Base-by-base conservation (phyloP, 768 basidiomycete species). In the Dictyophora rubrovolvata region DNA sequence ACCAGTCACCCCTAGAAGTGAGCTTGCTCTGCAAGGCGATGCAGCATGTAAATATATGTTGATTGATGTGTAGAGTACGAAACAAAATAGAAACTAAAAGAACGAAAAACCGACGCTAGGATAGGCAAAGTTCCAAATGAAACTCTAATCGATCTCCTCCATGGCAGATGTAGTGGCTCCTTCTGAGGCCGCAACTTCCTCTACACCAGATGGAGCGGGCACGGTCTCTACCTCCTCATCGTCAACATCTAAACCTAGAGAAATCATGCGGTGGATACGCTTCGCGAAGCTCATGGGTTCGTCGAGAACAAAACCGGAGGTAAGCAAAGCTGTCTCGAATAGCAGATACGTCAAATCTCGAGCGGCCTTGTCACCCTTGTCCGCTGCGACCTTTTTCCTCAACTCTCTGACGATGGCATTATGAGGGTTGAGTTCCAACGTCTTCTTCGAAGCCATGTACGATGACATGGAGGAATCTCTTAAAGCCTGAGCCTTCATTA, bases 401-500 rank as follows among this genome's bases (percentile, higher is more conserved):
- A 99, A 81, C 77, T 97, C 94, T 80, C 90, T 93, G 76, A 99
- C 78, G 77, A 98, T 95, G 48, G 89, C 75, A 77, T 97, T 93
- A 64, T 70, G 73, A 35, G 92, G 87, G 83, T 97, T 96, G 64
- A 97, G 83, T 77, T 97, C 95, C 62, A 97, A 83, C 9, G 94
- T 96, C 86, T 96, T 96, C 82, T 94, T 94, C 61, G 87, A 89
- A 28, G 92, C 90, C 95, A 97, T 98, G 82, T 97, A 97, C 22
- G 93, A 95, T 22, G 93, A 96, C 94, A 95, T 95, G 61, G 89
- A 92, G 17, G 91, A 90, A 72, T 95, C 93, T 63, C 93, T 89
- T 59, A 95, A 84, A 33, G 94, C 94, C 75, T 98, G 94, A 12
- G 95, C 93, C 77, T 95, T 95, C 95, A 98, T 97, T 79, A 97